These are phyloP conservation scores for Pythium dissotocum DNA, from an alignment of 352 stramenopile species.

Conservation along the genomic window DNA sequence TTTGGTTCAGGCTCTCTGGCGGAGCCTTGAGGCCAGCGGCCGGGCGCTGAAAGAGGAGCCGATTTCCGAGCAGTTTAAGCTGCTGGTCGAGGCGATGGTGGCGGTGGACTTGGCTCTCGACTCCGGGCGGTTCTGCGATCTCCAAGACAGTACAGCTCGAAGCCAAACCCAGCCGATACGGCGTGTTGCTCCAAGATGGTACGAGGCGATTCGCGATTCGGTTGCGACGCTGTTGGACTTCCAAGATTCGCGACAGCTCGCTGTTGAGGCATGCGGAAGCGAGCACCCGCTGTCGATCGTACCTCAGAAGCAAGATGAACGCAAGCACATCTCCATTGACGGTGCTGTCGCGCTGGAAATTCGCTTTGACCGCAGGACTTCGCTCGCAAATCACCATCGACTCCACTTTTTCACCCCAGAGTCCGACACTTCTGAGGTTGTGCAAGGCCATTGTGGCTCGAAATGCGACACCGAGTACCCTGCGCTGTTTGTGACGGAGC, in stretches of 20 bases:
- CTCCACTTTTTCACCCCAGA: conserved; percentile 8
- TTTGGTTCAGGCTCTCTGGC: too few species aligned
- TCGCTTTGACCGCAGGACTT: conserved; percentile 59
- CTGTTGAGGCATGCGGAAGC: conserved; percentile 48
- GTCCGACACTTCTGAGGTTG: too few species aligned
- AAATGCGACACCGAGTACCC: conserved; percentile 25
- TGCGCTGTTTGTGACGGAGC: conserved; percentile 48
- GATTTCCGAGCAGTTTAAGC: too few species aligned
- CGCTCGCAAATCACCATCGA: conserved; percentile 27
- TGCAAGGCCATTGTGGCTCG: neutral
- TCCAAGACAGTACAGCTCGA: too few species aligned
- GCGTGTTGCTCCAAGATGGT: conserved; percentile 52
- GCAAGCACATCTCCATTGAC: conserved; percentile 38
- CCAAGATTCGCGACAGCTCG: conserved; percentile 19
- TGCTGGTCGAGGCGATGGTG: too few species aligned
- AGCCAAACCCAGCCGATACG: too few species aligned
- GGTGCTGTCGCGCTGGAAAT: conserved; percentile 69
- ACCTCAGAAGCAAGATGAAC: neutral
- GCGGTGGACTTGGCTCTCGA: too few species aligned
- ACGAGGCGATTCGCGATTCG: conserved; percentile 56
- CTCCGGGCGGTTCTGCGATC: too few species aligned
- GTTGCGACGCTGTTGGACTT: conserved; percentile 63
- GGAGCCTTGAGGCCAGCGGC: too few species aligned
- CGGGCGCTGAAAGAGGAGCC: too few species aligned
- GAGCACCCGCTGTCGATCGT: conserved; percentile 33